These are phyloP conservation scores for Fusarium xylarioides DNA, from an alignment of 2,329 filamentous ascomycete genomes.

Conservation along the genomic window DNA sequence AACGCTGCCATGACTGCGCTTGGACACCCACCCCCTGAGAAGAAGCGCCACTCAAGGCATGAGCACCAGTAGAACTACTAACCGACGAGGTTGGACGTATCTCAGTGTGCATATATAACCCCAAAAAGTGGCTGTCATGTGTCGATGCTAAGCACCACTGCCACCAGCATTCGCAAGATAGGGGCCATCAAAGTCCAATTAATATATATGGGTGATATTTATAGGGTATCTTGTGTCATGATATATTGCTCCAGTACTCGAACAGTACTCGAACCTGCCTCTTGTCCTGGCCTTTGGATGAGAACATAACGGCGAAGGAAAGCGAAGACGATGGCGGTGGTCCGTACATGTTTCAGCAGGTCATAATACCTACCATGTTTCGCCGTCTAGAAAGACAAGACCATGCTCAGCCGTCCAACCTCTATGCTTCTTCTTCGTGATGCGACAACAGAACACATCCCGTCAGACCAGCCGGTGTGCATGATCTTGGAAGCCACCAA, in stretches of 20 bases:
- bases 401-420: slow-evolving; percentile 31
- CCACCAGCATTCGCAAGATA: neutral
- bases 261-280: neutral
- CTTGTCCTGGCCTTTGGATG: neutral
- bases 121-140: neutral
- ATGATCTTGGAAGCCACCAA: slow-evolving; percentile 73
- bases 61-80: neutral
- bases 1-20: slow-evolving; percentile 42
- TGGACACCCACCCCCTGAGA: slow-evolving; percentile 20
- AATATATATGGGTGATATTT: slow-evolving; percentile 5
- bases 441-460: slow-evolving; percentile 30
- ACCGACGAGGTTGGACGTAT: neutral
- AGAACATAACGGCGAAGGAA: neutral
- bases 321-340: neutral
- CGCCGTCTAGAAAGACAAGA: slow-evolving; percentile 31
- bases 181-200: neutral
- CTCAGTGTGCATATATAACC: neutral
- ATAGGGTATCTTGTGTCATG: slow-evolving; percentile 37
- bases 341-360: neutral
- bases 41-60: slow-evolving; percentile 1
- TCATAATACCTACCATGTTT: neutral
- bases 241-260: slow-evolving; percentile 1
- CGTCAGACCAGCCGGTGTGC: slow-evolving; percentile 39
- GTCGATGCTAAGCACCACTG: neutral
- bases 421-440: slow-evolving; percentile 31